A percentile compares a stretch with the other conserved stretches of the same genome.
Evolutionary conservation across 441 rosid genomes (phyloP).

Genomic region (Euphorbia neoarborescens): DNA sequence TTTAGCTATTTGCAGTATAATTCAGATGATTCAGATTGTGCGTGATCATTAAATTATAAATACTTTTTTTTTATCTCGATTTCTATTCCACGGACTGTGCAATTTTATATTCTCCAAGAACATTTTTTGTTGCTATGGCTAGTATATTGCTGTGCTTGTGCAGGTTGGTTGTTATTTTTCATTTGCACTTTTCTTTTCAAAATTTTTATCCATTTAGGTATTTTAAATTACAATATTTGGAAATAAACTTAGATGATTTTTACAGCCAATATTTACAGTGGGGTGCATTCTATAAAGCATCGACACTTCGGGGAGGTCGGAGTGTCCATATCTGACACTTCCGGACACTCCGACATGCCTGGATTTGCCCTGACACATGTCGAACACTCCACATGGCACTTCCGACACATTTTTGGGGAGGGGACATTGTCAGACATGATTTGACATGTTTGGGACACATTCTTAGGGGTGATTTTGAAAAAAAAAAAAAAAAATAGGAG

Average conservation of each 20-base stretch:
- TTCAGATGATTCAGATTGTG: background rate
- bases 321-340: no score
- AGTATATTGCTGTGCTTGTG: background rate
- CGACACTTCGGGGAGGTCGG: no score
- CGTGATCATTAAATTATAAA: background rate
- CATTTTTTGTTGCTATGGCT: background rate
- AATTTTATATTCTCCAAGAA: conserved; percentile 2
- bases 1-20: background rate
- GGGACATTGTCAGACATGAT: no score
- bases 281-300: no score
- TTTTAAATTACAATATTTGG: background rate
- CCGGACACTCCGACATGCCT: no score
- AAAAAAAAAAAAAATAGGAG: no score
- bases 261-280: background rate
- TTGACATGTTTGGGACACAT: no score
- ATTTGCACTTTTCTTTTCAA: background rate
- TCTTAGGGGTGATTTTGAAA: no score
- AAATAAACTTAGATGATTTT: background rate
- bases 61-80: background rate
- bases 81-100: background rate
- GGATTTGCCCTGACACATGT: no score
- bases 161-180: conserved; percentile 1
- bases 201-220: background rate
- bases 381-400: no score
- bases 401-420: no score